These are phyloP conservation scores for Neocatenulostroma microsporum DNA, from an alignment of 2,329 filamentous ascomycete genomes.

Conservation along the genomic window DNA sequence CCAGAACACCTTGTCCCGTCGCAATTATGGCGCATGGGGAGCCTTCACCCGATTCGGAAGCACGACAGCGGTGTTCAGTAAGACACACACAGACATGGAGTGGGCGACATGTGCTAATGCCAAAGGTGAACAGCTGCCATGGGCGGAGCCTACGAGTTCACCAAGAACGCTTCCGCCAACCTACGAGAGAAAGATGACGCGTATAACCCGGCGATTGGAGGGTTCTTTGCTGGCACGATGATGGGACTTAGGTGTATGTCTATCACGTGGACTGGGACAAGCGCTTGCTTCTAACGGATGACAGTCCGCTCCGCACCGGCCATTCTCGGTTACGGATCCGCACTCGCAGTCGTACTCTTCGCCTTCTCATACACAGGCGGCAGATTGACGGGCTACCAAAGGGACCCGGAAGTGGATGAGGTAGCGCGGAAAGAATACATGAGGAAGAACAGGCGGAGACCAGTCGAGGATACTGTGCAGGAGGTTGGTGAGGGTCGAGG, in stretches of 20 bases:
- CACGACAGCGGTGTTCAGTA: constrained; percentile 63
- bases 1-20: constrained; percentile 77
- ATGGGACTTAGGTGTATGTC: constrained; percentile 62
- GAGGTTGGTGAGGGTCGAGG: constrained; percentile 82
- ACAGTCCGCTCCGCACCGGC: constrained; percentile 55
- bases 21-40: constrained; percentile 72
- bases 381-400: constrained; percentile 47
- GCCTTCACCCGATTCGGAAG: constrained; percentile 72
- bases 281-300: not conserved
- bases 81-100: constrained; percentile 3
- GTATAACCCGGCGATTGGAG: constrained; percentile 66
- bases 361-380: constrained; percentile 63
- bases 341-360: constrained; percentile 51
- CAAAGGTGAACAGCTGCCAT: constrained; percentile 53
- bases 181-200: constrained; percentile 75
- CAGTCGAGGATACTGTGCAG: constrained; percentile 69
- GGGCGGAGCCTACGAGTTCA: constrained; percentile 71
- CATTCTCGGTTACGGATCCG: constrained; percentile 59
- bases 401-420: constrained; percentile 58
- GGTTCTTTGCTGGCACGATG: constrained; percentile 66
- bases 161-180: constrained; percentile 69
- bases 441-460: constrained; percentile 65
- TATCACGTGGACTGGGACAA: too few species aligned
- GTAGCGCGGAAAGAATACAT: constrained; percentile 68
- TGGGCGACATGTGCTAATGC: constrained; percentile 38